phyloP scores from a whole-genome alignment of 192 early-diverging fungal genomes.

The Umbelopsis sp. region DNA sequence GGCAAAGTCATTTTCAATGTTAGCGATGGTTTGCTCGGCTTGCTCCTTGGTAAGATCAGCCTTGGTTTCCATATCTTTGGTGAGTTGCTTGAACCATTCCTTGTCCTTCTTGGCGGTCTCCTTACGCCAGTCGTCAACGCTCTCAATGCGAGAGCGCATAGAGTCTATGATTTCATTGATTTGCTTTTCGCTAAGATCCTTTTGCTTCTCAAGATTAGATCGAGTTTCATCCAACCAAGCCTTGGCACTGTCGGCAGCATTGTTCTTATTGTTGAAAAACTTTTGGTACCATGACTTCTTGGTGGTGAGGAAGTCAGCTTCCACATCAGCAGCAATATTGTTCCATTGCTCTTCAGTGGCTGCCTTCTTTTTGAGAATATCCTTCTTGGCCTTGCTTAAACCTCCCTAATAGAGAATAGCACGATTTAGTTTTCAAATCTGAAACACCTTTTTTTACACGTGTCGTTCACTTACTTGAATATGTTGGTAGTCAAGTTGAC shows the following conservation, averaged over 20 bases:
- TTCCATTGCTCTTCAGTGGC: conserved; percentile 23
- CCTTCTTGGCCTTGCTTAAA: conserved; percentile 21
- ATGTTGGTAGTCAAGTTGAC: conserved; percentile 9
- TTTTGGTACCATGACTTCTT: conserved; percentile 4
- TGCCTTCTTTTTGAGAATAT: conserved; percentile 21
- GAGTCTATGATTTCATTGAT: conserved; percentile 7
- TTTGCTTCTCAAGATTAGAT: conserved; percentile 7
- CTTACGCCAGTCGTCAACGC: conserved; percentile 18
- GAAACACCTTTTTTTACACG: neutral
- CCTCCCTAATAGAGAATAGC: neutral
- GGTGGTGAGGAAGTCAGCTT: neutral
- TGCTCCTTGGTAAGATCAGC: conserved; percentile 16
- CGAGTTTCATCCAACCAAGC: conserved; percentile 9
- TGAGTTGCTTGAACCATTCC: conserved; percentile 16
- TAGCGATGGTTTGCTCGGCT: conserved; percentile 1
- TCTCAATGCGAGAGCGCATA: conserved; percentile 1
- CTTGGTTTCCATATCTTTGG: conserved; percentile 12
- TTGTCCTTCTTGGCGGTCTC: conserved; percentile 19
- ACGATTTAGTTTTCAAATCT: neutral
- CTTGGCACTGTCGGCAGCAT: neutral
- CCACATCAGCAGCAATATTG: conserved; percentile 15
- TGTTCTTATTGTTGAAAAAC: conserved; percentile 12
- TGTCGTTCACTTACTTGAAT: conserved; percentile 6
- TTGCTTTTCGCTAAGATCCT: neutral
- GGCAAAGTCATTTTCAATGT: conserved; percentile 4